A percentile compares a stretch with the other conserved stretches of the same genome.
Evolutionary conservation across 306 rosid species (phyloP).

Genomic region (Quillaja saponaria): DNA sequence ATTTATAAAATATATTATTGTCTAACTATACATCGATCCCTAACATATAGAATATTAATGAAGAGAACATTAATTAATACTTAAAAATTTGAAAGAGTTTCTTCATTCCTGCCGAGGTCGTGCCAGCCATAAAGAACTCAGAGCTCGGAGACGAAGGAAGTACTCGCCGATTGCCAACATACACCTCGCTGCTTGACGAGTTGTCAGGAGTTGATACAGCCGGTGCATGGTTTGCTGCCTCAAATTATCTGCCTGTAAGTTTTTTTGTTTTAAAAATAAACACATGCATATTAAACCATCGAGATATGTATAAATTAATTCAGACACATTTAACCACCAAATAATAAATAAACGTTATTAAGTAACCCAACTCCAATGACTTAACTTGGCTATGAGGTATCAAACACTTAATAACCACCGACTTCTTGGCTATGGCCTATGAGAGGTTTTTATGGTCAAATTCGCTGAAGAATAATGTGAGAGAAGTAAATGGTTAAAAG

Average conservation of each 20-base stretch:
- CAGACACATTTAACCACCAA: not conserved
- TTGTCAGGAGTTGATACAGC: slow-evolving; percentile 65
- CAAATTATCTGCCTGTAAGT: slow-evolving; percentile 77
- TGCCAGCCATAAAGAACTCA: slow-evolving; percentile 86
- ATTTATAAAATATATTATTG: no score
- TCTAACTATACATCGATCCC: no score
- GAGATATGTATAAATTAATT: not conserved
- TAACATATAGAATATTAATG: no score
- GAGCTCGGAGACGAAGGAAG: slow-evolving; percentile 82
- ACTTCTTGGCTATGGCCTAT: slow-evolving; percentile 9
- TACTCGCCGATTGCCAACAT: slow-evolving; percentile 81
- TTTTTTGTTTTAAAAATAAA: not conserved
- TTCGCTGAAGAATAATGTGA: not conserved
- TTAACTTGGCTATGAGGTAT: not conserved
- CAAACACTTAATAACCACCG: no score
- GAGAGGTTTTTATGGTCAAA: slow-evolving; percentile 25
- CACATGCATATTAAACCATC: no score
- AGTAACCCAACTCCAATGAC: no score
- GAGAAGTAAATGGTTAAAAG: no score
- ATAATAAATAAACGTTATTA: not conserved
- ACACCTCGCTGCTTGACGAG: slow-evolving; percentile 89
- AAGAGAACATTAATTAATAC: no score
- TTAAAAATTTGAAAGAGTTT: no score
- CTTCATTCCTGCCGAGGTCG: slow-evolving; percentile 79
- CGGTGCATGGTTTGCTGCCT: slow-evolving; percentile 80